Base-by-base conservation (phyloP, 83 land plant species). In the Picea mariana region DNA sequence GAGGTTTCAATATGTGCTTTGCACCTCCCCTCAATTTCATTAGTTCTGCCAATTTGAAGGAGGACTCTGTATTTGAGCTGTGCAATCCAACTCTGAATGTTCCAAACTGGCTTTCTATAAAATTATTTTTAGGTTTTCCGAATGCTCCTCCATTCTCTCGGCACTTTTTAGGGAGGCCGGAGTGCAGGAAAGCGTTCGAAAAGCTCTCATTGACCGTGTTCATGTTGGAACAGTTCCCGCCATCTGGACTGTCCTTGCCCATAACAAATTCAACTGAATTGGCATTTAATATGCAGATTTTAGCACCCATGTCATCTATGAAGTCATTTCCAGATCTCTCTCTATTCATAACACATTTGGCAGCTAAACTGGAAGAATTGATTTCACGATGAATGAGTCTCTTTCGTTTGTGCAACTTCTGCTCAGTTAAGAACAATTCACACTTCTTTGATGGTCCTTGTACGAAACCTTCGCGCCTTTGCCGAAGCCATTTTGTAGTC, bases 1-100 rank as follows among this genome's bases (percentile, higher is more conserved):
- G 52, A 44, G 77, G 77, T 12, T 75, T 75, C 58, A 75, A 49
- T 44, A 75, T 75, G 77, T 75, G 77, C 60, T 49, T 49, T 49
- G 77, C 77, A 49, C 77, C 77, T 47, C 27, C 60, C 12, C 60
- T 75, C 2, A 75, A 23, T 23, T 75, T 75, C 13, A 49, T 49
- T 7, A 31, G 77, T 47, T 75, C 77, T 49, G 15, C 27, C 77
- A 75, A 23, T 75, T 75, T n/a, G 52, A 75, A 18, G 13, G 77
- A 52, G 27, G 60, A 49, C 23, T 12, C 27, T 21, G 59, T 6
- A 75, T 5, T 47, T 49, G 77, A 47, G 17, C 0, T 11, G 52
- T 49, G 60, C 16, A 49, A 44, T 11, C 60, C 60, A 49, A 20
- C 23, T 75, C 27, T 21, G 42, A 23, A 3, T 75, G 77, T 49